These are phyloP conservation scores for Yamadazyma kanchanaburiensis DNA, from an alignment of 1,139 yeast species.

Conservation along the genomic window DNA sequence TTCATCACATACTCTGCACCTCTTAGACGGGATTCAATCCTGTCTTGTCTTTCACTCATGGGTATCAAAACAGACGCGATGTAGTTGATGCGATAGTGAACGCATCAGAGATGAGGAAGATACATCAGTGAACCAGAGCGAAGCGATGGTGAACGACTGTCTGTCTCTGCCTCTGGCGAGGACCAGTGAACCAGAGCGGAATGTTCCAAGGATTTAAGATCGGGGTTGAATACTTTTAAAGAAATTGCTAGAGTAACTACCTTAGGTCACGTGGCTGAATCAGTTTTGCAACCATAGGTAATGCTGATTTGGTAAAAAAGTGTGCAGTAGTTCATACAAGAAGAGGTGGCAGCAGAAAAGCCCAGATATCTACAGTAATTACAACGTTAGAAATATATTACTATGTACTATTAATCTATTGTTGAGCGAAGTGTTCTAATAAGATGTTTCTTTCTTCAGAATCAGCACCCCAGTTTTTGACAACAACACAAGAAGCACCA, in stretches of 20 bases:
- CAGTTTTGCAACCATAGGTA: background rate
- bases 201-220: too few species aligned
- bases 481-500: constrained; percentile 99
- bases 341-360: background rate
- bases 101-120: too few species aligned
- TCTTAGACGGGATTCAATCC: constrained; percentile 29
- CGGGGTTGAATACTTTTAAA: too few species aligned
- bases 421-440: constrained; percentile 94
- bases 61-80: too few species aligned
- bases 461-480: constrained; percentile 99
- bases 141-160: too few species aligned
- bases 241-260: too few species aligned
- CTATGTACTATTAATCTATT: constrained; percentile 42
- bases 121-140: too few species aligned
- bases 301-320: background rate
- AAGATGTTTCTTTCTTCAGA: constrained; percentile 97
- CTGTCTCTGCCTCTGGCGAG: too few species aligned
- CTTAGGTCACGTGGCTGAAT: too few species aligned
- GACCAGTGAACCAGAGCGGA: too few species aligned
- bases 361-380: too few species aligned
- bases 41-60: constrained; percentile 14
- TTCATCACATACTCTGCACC: constrained; percentile 39
- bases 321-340: background rate
- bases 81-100: too few species aligned
- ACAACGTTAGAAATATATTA: constrained; percentile 4